Evolutionary conservation across 2,329 filamentous ascomycete species (phyloP).

Genomic region (Penicillium hesseltinei): DNA sequence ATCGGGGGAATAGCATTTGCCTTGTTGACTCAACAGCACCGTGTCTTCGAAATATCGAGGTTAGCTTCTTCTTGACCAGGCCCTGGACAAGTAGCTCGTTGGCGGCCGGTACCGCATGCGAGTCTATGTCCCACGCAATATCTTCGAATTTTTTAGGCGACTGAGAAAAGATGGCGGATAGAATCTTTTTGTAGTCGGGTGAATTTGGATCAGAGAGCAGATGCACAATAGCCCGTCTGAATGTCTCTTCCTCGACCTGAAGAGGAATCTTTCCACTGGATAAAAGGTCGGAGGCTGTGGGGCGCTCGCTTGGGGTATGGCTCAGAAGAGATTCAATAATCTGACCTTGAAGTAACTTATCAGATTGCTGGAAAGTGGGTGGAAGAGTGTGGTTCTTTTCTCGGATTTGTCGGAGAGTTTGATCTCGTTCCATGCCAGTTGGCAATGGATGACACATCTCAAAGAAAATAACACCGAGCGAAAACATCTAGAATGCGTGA

Average conservation of each 20-base stretch:
- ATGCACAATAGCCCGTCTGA: slow-evolving; percentile 76
- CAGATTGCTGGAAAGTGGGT: slow-evolving; percentile 66
- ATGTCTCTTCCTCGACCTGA: slow-evolving; percentile 89
- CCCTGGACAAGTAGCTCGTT: slow-evolving; percentile 63
- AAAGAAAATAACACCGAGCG: slow-evolving; percentile 94
- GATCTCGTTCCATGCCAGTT: slow-evolving; percentile 63
- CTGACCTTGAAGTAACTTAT: slow-evolving; percentile 66
- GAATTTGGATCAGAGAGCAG: slow-evolving; percentile 74
- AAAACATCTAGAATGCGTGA: slow-evolving; percentile 70
- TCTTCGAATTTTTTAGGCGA: slow-evolving; percentile 78
- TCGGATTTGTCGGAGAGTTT: slow-evolving; percentile 67
- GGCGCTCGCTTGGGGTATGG: slow-evolving; percentile 78
- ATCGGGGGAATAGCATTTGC: slow-evolving; percentile 76
- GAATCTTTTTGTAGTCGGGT: slow-evolving; percentile 84
- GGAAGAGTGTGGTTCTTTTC: slow-evolving; percentile 69
- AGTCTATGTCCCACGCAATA: slow-evolving; percentile 71
- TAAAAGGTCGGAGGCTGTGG: slow-evolving; percentile 76
- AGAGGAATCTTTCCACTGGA: slow-evolving; percentile 84
- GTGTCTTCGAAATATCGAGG: slow-evolving; percentile 79
- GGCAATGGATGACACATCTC: slow-evolving; percentile 78
- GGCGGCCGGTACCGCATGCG: slow-evolving; percentile 51
- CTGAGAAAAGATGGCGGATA: slow-evolving; percentile 77
- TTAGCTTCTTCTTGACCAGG: slow-evolving; percentile 70
- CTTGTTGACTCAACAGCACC: slow-evolving; percentile 80
- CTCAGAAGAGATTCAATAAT: slow-evolving; percentile 78